A percentile compares a stretch with the other conserved stretches of the same genome.
phyloP scores from a whole-genome alignment of 805 yeast genomes.

The Hanseniaspora guilliermondii region DNA sequence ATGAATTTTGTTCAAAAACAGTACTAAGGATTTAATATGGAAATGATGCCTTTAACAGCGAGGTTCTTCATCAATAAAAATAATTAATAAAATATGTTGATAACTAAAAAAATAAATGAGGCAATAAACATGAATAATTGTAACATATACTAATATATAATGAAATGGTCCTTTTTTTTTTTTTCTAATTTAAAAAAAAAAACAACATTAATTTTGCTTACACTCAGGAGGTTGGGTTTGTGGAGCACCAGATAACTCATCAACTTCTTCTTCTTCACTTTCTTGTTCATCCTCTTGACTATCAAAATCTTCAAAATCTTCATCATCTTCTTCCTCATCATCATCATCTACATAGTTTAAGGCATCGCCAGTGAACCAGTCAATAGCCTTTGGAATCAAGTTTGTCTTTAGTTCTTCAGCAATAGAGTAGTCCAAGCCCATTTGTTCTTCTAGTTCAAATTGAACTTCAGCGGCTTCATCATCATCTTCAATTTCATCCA shows the following conservation, averaged over 20 bases:
- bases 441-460: conserved; percentile 44
- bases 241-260: conserved; percentile 25
- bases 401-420: conserved; percentile 96
- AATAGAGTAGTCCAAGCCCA: conserved; percentile 85
- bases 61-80: too few relatives aligned
- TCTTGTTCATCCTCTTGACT: conserved; percentile 30
- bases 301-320: conserved; percentile 42
- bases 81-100: too few relatives aligned
- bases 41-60: too few relatives aligned
- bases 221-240: conserved; percentile 66
- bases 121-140: too few relatives aligned
- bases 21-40: too few relatives aligned
- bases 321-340: conserved; percentile 55
- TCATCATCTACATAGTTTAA: conserved; percentile 57
- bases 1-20: too few relatives aligned
- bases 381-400: conserved; percentile 89
- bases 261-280: conserved; percentile 32
- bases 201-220: conserved; percentile 42
- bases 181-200: background rate
- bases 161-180: too few relatives aligned
- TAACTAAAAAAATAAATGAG: too few relatives aligned
- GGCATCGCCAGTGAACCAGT: conserved; percentile 98
- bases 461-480: conserved; percentile 37
- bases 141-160: too few relatives aligned
- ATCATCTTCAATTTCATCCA: conserved; percentile 18